Evolutionary conservation across 1,284 basidiomycete genomes (phyloP).

Genomic region (Hymenochaete sp.): DNA sequence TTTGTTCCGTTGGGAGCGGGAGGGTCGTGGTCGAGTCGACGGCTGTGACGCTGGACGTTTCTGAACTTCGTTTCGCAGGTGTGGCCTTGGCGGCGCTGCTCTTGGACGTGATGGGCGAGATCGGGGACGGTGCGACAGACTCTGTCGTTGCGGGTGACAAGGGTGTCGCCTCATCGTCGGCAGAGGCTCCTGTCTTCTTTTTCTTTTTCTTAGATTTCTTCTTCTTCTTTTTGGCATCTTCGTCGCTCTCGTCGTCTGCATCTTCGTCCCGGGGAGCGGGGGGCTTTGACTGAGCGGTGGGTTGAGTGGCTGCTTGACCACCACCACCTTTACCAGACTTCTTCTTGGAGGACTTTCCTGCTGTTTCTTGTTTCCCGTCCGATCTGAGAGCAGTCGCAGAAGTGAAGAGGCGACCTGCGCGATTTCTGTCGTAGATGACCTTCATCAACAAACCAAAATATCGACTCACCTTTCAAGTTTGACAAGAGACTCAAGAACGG

Average conservation of each 20-base stretch:
- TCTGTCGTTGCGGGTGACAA: slow-evolving; percentile 19
- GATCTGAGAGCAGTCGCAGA: slow-evolving; percentile 49
- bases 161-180: slow-evolving; percentile 19
- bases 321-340: slow-evolving; percentile 18
- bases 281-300: slow-evolving; percentile 13
- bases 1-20: slow-evolving; percentile 36
- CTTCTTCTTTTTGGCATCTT: slow-evolving; percentile 36
- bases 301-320: slow-evolving; percentile 20
- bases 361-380: slow-evolving; percentile 24
- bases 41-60: slow-evolving; percentile 25
- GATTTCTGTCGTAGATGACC: too few relatives aligned
- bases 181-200: slow-evolving; percentile 45
- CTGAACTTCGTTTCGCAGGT: slow-evolving; percentile 19
- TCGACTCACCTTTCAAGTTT: slow-evolving; percentile 50
- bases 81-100: slow-evolving; percentile 2
- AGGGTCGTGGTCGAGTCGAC: slow-evolving; percentile 39
- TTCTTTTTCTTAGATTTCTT: slow-evolving; percentile 65
- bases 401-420: slow-evolving; percentile 60
- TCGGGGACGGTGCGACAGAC: slow-evolving; percentile 17
- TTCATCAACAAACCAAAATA: neutral
- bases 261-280: slow-evolving; percentile 23
- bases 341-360: slow-evolving; percentile 10
- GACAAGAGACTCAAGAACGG: slow-evolving; percentile 67
- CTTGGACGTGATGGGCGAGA: slow-evolving; percentile 18
- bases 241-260: slow-evolving; percentile 56